phyloP scores from a whole-genome alignment of 106 monocot genomes.

The Dendrobium huoshanense region DNA sequence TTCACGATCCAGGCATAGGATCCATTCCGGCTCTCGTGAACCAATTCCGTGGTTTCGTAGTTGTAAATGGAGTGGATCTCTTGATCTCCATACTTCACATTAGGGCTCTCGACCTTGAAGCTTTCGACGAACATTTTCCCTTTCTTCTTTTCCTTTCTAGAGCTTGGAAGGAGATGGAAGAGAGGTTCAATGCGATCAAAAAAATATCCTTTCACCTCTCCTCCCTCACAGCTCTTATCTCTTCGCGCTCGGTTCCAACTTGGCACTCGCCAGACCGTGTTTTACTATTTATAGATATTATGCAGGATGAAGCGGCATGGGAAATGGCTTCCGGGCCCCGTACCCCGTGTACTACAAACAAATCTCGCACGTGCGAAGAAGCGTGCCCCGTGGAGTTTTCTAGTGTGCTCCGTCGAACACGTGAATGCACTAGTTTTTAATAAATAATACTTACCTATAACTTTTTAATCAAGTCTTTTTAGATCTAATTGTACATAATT shows the following conservation, averaged over 20 bases:
- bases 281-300: background rate
- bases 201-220: background rate
- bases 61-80: slow-evolving; percentile 76
- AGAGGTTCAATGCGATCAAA: background rate
- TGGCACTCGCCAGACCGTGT: background rate
- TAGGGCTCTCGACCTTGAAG: slow-evolving; percentile 87
- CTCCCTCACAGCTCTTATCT: background rate
- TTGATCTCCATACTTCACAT: slow-evolving; percentile 62
- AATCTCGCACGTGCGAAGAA: too few relatives aligned
- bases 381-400: too few relatives aligned
- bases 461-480: too few relatives aligned
- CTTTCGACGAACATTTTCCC: slow-evolving; percentile 82
- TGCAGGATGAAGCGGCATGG: background rate
- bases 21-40: slow-evolving; percentile 69
- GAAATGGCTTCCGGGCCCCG: background rate
- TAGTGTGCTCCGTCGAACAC: too few relatives aligned
- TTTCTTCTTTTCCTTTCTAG: background rate
- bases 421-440: too few relatives aligned
- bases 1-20: slow-evolving; percentile 79
- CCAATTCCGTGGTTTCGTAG: slow-evolving; percentile 92
- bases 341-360: background rate
- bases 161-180: background rate
- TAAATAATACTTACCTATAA: too few relatives aligned
- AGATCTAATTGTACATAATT: too few relatives aligned
- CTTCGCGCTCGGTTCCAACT: background rate